These are phyloP conservation scores for Lentinus brumalis DNA, from an alignment of 768 basidiomycete genomes.

Conservation along the genomic window DNA sequence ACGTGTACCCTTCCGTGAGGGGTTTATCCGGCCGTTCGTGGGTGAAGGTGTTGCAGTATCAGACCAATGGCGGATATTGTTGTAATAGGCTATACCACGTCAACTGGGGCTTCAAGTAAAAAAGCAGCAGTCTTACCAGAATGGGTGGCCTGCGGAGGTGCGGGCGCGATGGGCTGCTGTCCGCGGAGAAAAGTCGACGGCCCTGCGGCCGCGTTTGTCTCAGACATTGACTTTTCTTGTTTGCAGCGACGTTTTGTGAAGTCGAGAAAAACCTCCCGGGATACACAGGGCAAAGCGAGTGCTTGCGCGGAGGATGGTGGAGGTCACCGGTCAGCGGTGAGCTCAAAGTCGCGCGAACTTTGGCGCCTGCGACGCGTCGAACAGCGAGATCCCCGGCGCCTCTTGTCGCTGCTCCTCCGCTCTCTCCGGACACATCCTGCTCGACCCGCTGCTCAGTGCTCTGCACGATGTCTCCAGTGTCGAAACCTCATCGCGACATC, in stretches of 20 bases:
- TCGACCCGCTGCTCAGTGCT: too few relatives aligned
- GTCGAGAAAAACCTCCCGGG: too few relatives aligned
- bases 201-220: slow-evolving; percentile 13
- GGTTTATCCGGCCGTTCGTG: slow-evolving; percentile 44
- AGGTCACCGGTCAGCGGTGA: slow-evolving; percentile 4
- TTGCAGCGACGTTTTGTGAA: not conserved
- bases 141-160: slow-evolving; percentile 33
- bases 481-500: slow-evolving; percentile 56
- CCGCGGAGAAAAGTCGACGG: slow-evolving; percentile 18
- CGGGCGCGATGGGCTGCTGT: slow-evolving; percentile 19
- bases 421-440: too few relatives aligned
- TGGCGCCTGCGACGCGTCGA: slow-evolving; percentile 20
- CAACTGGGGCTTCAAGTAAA: not conserved
- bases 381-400: not conserved
- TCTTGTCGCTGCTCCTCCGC: not conserved
- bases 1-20: slow-evolving; percentile 38
- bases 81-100: slow-evolving; percentile 51
- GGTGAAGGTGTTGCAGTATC: slow-evolving; percentile 57
- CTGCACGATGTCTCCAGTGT: slow-evolving; percentile 53
- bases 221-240: slow-evolving; percentile 1
- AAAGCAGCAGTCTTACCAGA: slow-evolving; percentile 23
- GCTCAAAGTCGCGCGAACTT: slow-evolving; percentile 9
- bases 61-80: slow-evolving; percentile 74
- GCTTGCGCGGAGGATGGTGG: slow-evolving; percentile 1
- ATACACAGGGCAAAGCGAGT: too few relatives aligned